Evolutionary conservation across 1,284 basidiomycete genomes (phyloP), one percentile per base, ranked within the genome.

Genomic region (Papiliotrema fonsecae): DNA sequence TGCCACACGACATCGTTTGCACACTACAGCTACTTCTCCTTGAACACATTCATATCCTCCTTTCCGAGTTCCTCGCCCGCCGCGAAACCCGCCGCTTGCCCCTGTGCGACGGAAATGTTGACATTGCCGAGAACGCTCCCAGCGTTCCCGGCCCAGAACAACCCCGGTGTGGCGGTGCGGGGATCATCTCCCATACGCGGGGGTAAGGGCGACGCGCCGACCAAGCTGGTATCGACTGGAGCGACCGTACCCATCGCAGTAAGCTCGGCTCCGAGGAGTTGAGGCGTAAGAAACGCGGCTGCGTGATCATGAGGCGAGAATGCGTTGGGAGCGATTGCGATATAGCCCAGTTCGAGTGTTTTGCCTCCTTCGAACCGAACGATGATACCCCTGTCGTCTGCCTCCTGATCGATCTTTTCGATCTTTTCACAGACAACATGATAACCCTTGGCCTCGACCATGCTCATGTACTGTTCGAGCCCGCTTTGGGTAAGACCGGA

Each of bases 121-220:
- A 61, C 51, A 48, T 65, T 65, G 10, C 49, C 59, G 45, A 46
- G 40, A 3, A 51, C 35, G 22, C 48, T 51, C 0, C 63, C 63
- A 30, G 51, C 49, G 42, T 63, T 65, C 2, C 63, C 63, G 6
- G 63, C 61, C 61, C 63, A 65, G 47, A 61, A 63, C 42, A 65
- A 25, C 2, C 63, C 63, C 2, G 42, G 45, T 3, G 58, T 46
- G 3, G 45, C 16, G 3, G 63, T 65, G 2, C 51, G 52, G 10
- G 63, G 61, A 37, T 60, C 58, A 42, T 61, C 61, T n/a, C 63
- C 63, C 54, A 60, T 60, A 16, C 61, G 42, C 16, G 54, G 54
- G 4, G 51, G 52, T 24, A 58, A 19, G 19, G 22, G 36, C 21
- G 4, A 14, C 36, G 19, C 27, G 10, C 6, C 25, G 5, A 28